phyloP scores from a whole-genome alignment of 2,329 filamentous ascomycete genomes.

The Penicillium expansum region DNA sequence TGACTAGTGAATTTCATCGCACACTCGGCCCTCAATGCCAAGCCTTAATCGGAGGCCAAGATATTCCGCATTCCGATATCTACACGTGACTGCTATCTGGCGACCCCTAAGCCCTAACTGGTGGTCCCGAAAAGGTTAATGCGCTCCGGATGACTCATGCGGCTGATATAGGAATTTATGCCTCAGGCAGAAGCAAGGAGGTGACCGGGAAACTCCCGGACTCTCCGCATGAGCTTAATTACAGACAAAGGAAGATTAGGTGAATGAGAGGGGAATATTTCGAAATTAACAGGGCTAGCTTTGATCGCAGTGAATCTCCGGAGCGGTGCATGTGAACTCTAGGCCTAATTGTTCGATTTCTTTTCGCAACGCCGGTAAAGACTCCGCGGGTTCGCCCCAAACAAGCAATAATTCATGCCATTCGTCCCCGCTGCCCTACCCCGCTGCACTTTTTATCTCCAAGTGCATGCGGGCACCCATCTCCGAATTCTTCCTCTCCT shows the following conservation, averaged over 20 bases:
- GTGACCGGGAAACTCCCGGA: conserved; percentile 2
- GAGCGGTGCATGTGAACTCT: background rate
- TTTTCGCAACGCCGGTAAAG: conserved; percentile 10
- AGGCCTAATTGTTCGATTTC: background rate
- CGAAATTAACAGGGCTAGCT: background rate
- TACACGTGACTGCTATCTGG: conserved; percentile 29
- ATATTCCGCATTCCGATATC: conserved; percentile 25
- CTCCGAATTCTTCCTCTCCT: conserved; percentile 19
- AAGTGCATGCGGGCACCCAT: conserved; percentile 20
- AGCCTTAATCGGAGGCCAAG: conserved; percentile 28
- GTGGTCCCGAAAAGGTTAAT: background rate
- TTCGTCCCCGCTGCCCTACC: conserved; percentile 25
- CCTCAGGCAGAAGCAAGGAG: conserved; percentile 4
- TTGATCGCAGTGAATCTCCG: background rate
- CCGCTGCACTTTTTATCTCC: conserved; percentile 24
- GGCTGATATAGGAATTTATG: background rate
- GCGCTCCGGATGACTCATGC: background rate
- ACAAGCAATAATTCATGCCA: conserved; percentile 27
- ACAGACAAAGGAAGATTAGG: background rate
- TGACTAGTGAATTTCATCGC: conserved; percentile 43
- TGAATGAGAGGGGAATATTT: background rate
- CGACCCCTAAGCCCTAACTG: conserved; percentile 23
- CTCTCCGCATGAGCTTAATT: conserved; percentile 10
- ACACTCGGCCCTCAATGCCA: conserved; percentile 39
- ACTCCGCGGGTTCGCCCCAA: conserved; percentile 24